Evolutionary conservation across 2,329 filamentous ascomycete species (phyloP).

Genomic region (Mycosphaerella sp.): DNA sequence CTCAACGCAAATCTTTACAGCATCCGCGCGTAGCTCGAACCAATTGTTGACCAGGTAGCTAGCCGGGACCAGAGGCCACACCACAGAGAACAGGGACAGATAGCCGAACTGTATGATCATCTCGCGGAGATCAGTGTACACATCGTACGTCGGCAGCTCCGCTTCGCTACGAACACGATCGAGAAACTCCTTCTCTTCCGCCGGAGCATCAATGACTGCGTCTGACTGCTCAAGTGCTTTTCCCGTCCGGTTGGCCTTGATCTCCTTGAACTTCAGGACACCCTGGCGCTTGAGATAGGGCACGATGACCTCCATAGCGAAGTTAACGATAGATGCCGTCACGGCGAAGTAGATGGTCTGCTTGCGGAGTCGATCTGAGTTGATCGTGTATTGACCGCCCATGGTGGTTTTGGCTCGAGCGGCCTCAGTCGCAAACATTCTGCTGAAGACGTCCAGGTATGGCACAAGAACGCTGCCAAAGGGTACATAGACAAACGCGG

Average conservation of each 20-base stretch:
- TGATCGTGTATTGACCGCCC: conserved; percentile 60
- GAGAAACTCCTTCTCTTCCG: conserved; percentile 76
- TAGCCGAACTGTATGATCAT: conserved; percentile 85
- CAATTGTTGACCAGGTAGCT: conserved; percentile 94
- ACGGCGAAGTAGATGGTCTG: conserved; percentile 97
- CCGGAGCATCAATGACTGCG: conserved; percentile 54
- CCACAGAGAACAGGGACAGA: conserved; percentile 80
- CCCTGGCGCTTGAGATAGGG: conserved; percentile 77
- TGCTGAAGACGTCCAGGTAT: conserved; percentile 74
- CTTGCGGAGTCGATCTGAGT: conserved; percentile 73
- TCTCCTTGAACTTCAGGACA: conserved; percentile 71
- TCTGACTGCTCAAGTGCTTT: conserved; percentile 34
- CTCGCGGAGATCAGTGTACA: conserved; percentile 83
- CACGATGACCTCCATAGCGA: conserved; percentile 75
- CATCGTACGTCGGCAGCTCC: conserved; percentile 77
- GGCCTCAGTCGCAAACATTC: conserved; percentile 66
- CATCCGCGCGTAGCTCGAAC: conserved; percentile 88
- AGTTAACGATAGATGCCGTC: conserved; percentile 84
- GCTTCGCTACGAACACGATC: conserved; percentile 75
- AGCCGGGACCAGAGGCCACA: conserved; percentile 88
- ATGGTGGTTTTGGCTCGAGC: conserved; percentile 50
- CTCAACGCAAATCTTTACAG: conserved; percentile 85
- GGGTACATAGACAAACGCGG: conserved; percentile 88
- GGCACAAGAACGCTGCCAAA: conserved; percentile 81
- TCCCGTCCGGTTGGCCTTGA: conserved; percentile 55